Conservation (phyloP, 2,329 filamentous ascomycete genomes). For the Xylaria sp. region DNA sequence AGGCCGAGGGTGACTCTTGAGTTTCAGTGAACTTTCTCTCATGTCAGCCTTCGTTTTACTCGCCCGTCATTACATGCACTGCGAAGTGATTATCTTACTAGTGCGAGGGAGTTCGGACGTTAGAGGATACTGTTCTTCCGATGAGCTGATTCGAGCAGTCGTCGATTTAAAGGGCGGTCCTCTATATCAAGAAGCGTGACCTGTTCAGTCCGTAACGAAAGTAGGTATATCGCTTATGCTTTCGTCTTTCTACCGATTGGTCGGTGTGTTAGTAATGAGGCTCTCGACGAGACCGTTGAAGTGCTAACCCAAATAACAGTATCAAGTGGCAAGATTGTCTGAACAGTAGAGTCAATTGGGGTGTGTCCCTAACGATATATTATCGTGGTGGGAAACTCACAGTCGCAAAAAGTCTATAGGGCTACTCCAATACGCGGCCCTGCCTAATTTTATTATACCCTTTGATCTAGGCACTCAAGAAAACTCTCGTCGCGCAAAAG, state of each 20-base stretch:
- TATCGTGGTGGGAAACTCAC: background rate
- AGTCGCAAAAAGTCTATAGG: background rate
- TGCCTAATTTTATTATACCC: background rate
- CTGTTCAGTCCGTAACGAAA: background rate
- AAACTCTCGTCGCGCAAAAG: background rate
- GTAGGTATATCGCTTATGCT: conserved; percentile 1
- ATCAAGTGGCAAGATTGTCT: background rate
- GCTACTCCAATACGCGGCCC: background rate
- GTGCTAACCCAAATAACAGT: conserved; percentile 1
- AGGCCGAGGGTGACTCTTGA: background rate
- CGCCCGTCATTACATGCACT: conserved; percentile 16
- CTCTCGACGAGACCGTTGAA: background rate
- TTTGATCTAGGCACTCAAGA: background rate
- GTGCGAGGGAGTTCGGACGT: background rate
- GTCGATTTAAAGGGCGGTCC: background rate
- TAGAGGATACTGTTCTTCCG: background rate
- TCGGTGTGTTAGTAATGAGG: background rate
- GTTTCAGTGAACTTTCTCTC: conserved; percentile 3
- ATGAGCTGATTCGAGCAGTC: background rate
- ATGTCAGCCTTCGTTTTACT: conserved; percentile 22
- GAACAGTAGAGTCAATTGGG: background rate
- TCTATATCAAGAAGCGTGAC: background rate
- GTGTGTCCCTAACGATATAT: background rate
- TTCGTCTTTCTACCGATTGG: conserved; percentile 12
- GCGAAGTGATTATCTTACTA: conserved; percentile 30